Evolutionary conservation across 495 filamentous ascomycete species (phyloP), one percentile per base, ranked within the genome.

Genomic region (Penicillium roqueforti): DNA sequence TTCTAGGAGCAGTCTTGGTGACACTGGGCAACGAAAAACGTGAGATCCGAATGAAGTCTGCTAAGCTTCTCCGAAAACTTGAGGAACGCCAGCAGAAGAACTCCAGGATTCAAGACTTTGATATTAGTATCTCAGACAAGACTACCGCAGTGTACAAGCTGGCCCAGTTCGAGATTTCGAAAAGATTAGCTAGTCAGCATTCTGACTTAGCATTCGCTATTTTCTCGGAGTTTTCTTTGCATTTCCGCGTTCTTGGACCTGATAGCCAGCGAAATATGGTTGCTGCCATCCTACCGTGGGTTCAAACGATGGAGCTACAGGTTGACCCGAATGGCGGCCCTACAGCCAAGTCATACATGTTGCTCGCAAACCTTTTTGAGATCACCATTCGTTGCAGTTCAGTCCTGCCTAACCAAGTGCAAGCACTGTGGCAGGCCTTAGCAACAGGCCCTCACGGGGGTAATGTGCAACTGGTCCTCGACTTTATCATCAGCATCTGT

Each of bases 61-160:
- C 89, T 0, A 87, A 87, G 53, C 78, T 97, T 13, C 78, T 98
- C 20, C 80, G 90, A 26, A 84, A 83, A 6, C 75, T 97, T 1
- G 95, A 97, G 63, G 87, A 92, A 52, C 83, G 89, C 14, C 87
- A 90, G 58, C 84, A 87, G 62, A 87, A 87, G 59, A 91, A 79
- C 60, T 96, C 92, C 5, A 89, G 92, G 60, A 83, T 97, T 29
- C 91, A 96, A 63, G 95, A 97, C 67, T 95, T 96, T 45, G 95
- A 98, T 61, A 96, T 98, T 60, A 96, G 92, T 66, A 92, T 98
- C 40, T 92, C 93, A 1, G 95, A 98, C 71, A 96, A 96, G 72
- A 98, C 93, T 0, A 96, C 92, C 53, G 93, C 93, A 1, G 92
- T 98, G 2, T 97, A 97, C 69, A 97, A 97, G 69, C 80, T 92